Evolutionary conservation across 2,329 filamentous ascomycete genomes (phyloP).

Genomic region (Rhynchosporium graminicola): DNA sequence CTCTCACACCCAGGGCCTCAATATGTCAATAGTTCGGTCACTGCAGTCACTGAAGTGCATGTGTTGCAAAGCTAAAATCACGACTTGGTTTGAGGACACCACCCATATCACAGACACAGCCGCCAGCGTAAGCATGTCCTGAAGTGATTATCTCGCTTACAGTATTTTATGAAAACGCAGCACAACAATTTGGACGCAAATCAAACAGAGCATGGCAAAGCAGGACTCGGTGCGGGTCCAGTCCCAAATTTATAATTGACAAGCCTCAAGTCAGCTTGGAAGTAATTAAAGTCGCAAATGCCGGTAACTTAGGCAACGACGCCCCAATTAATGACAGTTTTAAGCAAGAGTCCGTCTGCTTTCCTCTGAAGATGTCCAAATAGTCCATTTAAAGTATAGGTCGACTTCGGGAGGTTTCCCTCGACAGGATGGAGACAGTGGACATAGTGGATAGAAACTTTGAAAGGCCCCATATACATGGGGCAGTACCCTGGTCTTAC

Average conservation of each 20-base stretch:
- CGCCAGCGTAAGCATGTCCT: neutral
- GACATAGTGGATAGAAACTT: too few relatives aligned
- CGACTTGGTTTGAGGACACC: neutral
- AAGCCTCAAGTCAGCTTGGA: neutral
- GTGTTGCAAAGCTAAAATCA: too few relatives aligned
- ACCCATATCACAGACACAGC: neutral
- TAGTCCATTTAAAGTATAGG: slow-evolving; percentile 22
- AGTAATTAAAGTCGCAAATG: slow-evolving; percentile 19
- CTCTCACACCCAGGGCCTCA: too few relatives aligned
- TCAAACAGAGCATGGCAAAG: neutral
- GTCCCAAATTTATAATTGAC: neutral
- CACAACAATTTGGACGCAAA: neutral
- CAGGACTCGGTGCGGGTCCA: neutral
- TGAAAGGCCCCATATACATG: neutral
- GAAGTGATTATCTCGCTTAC: slow-evolving; percentile 2
- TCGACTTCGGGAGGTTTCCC: slow-evolving; percentile 14
- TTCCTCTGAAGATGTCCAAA: slow-evolving; percentile 24
- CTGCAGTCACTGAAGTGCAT: too few relatives aligned
- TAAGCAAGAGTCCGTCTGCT: slow-evolving; percentile 14
- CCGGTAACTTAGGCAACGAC: slow-evolving; percentile 20
- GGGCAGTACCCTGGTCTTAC: slow-evolving; percentile 19
- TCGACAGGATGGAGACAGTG: slow-evolving; percentile 23
- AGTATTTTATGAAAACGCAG: neutral
- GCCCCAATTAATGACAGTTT: neutral
- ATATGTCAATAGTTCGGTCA: too few relatives aligned